Evolutionary conservation across 2,329 filamentous ascomycete genomes (phyloP).

Genomic region (Dissoconium aciculare): DNA sequence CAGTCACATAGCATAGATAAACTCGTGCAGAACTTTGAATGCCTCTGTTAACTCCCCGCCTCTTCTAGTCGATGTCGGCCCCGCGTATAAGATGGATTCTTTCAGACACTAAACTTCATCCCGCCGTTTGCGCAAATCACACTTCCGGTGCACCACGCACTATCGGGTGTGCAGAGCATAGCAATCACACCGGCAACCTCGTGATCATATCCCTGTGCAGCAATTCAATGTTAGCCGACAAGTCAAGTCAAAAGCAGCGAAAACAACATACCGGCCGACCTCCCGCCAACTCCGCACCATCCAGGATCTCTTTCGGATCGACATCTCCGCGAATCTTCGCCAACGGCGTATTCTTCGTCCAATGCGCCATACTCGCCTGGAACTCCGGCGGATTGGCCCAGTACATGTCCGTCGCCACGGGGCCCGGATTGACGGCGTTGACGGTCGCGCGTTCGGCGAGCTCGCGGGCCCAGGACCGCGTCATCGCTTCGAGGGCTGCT

Average conservation of each 20-base stretch:
- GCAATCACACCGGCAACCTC: slow-evolving; percentile 64
- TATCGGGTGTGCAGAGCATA: slow-evolving; percentile 58
- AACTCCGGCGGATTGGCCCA: slow-evolving; percentile 41
- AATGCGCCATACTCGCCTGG: slow-evolving; percentile 43
- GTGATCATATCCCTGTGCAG: slow-evolving; percentile 40
- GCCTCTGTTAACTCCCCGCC: too few species aligned
- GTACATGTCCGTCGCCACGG: slow-evolving; percentile 52
- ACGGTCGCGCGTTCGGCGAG: slow-evolving; percentile 47
- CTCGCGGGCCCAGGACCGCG: slow-evolving; percentile 51
- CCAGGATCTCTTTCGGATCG: slow-evolving; percentile 43
- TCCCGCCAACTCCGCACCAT: slow-evolving; percentile 33
- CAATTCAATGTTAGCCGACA: too few species aligned
- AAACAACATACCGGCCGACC: slow-evolving; percentile 34
- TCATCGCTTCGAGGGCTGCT: slow-evolving; percentile 53
- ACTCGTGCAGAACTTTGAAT: too few species aligned
- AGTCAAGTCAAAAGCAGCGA: slow-evolving; percentile 29
- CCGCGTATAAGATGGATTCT: too few species aligned
- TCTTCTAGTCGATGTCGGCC: too few species aligned
- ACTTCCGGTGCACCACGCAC: slow-evolving; percentile 62
- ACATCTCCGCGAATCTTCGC: slow-evolving; percentile 44
- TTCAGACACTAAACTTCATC: slow-evolving; percentile 40
- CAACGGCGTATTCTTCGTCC: slow-evolving; percentile 49
- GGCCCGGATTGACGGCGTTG: slow-evolving; percentile 52
- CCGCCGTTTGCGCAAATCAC: slow-evolving; percentile 71
- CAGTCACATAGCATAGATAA: too few species aligned